Evolutionary conservation across 2,329 filamentous ascomycete genomes (phyloP), one percentile per base, ranked within the genome.

Genomic region (Colletotrichum orchidophilum): DNA sequence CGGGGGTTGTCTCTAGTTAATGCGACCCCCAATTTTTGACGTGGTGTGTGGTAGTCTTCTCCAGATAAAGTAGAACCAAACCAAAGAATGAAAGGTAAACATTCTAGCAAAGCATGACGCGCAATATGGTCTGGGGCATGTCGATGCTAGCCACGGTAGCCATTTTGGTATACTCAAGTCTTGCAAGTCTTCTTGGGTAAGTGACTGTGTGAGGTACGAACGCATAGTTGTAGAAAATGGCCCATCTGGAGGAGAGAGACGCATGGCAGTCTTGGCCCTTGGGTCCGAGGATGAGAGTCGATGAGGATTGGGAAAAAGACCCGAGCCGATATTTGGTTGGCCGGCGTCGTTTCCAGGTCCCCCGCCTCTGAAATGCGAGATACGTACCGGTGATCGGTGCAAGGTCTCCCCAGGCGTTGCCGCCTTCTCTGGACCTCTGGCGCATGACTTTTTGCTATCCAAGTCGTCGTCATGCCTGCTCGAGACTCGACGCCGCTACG

Each of bases 391-490:
- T 3, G 29, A 35, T 46, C 57, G 46, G 18, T 39, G 33, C 61
- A 64, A 46, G 63, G 49, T 42, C 21, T 26, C 55, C 55, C 54
- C 33, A 11, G 26, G 42, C 35, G 31, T 27, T 9, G 21, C 46
- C 29, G 29, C 27, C 42, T 52, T 27, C 42, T 50, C 26, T 27
- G 26, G 26, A 15, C 35, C 42, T 67, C 46, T 21, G 24, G 24
- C 18, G 27, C 57, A 62, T 55, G n/a, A 21, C 7, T 67, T 55
- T 65, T 57, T 46, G 39, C 39, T 39, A 64, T 63, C 21, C 33
- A 33, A 59, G 52, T 53, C 52, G 68, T 71, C 68, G 68, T 71
- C 57, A 71, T 57, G 64, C 58, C 53, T 63, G 58, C 50, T 46
- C 15, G 39, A 57, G 5, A 13, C 21, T 35, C 31, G 12, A 26